phyloP scores from a whole-genome alignment of 2,329 filamentous ascomycete species.

The Alternaria consortialis region DNA sequence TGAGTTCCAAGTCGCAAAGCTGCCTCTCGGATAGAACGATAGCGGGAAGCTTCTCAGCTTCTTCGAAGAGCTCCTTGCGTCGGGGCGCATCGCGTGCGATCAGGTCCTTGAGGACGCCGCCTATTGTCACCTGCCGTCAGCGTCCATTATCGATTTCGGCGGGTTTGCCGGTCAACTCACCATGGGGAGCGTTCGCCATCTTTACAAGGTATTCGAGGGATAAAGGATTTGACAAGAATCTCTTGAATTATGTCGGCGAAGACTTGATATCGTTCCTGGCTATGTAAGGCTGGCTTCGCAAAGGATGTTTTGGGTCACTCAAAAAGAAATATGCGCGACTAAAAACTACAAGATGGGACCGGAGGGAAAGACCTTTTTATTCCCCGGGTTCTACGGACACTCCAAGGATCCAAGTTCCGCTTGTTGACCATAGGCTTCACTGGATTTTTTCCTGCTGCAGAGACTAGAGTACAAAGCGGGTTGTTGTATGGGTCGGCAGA shows the following conservation, averaged over 20 bases:
- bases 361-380: slow-evolving; percentile 21
- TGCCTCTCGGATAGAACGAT: slow-evolving; percentile 90
- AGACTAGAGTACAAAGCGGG: slow-evolving; percentile 30
- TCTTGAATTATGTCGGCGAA: background rate
- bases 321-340: slow-evolving; percentile 13
- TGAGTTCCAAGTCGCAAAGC: slow-evolving; percentile 95
- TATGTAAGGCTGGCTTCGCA: slow-evolving; percentile 5
- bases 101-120: slow-evolving; percentile 97
- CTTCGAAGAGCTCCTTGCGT: slow-evolving; percentile 78
- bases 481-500: slow-evolving; percentile 41
- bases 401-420: slow-evolving; percentile 4
- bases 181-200: slow-evolving; percentile 64
- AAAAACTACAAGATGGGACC: slow-evolving; percentile 11
- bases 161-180: slow-evolving; percentile 42
- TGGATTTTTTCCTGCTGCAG: slow-evolving; percentile 25
- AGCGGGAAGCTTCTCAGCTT: slow-evolving; percentile 87
- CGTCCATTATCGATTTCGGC: slow-evolving; percentile 9
- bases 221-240: background rate
- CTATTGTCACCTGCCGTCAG: slow-evolving; percentile 52
- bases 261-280: slow-evolving; percentile 6
- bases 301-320: slow-evolving; percentile 7
- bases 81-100: slow-evolving; percentile 89
- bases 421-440: slow-evolving; percentile 20
- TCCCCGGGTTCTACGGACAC: slow-evolving; percentile 11
- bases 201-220: slow-evolving; percentile 7